Conservation (phyloP, 148 eudicot genomes). For the Cornus florida region DNA sequence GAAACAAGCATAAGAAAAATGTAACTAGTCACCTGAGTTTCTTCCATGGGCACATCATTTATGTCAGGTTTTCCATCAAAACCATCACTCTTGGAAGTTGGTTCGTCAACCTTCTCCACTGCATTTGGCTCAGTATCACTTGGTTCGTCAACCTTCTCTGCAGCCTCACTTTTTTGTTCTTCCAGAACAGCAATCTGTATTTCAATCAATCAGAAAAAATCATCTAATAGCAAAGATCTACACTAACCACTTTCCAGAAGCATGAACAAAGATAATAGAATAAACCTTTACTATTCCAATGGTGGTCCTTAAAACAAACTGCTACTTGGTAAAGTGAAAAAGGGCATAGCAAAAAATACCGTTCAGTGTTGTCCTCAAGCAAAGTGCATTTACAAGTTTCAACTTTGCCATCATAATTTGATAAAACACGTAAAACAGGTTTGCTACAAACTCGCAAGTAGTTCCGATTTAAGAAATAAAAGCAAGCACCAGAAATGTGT, state of each 20-base stretch:
- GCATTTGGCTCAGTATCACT: slow-evolving; percentile 32
- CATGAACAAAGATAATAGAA: too few species aligned
- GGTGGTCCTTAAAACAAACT: too few species aligned
- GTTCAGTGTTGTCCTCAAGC: too few species aligned
- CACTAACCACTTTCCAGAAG: too few species aligned
- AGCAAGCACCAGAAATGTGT: too few species aligned
- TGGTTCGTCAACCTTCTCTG: slow-evolving; percentile 55
- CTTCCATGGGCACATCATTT: slow-evolving; percentile 86
- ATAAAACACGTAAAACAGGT: neutral
- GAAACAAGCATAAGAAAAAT: neutral
- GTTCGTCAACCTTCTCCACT: slow-evolving; percentile 15
- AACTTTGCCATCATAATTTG: neutral
- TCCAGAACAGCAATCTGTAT: slow-evolving; percentile 74
- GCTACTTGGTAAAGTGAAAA: too few species aligned
- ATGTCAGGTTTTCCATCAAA: slow-evolving; percentile 72
- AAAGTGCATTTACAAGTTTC: neutral
- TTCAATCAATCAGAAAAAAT: slow-evolving; percentile 8
- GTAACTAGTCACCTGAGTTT: slow-evolving; percentile 48
- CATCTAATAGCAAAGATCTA: neutral
- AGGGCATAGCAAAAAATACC: too few species aligned
- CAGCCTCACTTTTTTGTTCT: slow-evolving; percentile 68
- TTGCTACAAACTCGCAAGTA: too few species aligned
- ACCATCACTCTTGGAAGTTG: slow-evolving; percentile 42
- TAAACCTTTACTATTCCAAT: too few species aligned
- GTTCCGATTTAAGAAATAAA: too few species aligned